Conservation (phyloP, 2,329 filamentous ascomycete genomes). For the Sclerotinia sclerotiorum region DNA sequence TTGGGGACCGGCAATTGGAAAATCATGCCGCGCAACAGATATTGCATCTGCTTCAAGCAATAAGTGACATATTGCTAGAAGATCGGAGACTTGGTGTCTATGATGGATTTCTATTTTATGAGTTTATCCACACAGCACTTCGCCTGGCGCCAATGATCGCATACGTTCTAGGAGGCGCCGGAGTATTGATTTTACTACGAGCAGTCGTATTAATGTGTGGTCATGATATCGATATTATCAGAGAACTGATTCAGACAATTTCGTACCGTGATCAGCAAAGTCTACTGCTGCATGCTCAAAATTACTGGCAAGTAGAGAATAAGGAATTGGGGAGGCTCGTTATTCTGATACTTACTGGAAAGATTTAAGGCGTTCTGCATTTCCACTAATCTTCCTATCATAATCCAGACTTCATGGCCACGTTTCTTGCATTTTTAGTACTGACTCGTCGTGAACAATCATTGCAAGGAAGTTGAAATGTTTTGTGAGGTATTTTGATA, state of each 20-base stretch:
- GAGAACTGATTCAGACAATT: background rate
- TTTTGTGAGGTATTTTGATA: background rate
- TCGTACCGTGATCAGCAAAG: background rate
- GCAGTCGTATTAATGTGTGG: slow-evolving; percentile 20
- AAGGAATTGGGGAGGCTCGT: slow-evolving; percentile 8
- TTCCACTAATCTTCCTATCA: slow-evolving; percentile 1
- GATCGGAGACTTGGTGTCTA: slow-evolving; percentile 6
- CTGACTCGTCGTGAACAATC: background rate
- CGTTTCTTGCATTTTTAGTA: background rate
- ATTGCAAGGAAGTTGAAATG: slow-evolving; percentile 4
- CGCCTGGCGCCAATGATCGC: slow-evolving; percentile 14
- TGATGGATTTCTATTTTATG: background rate
- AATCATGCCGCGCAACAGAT: slow-evolving; percentile 11
- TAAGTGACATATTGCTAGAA: slow-evolving; percentile 16
- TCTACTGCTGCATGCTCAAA: background rate
- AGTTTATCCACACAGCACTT: slow-evolving; percentile 18
- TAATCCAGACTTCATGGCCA: background rate
- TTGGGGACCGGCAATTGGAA: slow-evolving; percentile 6
- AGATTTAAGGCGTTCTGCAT: background rate
- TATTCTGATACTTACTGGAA: slow-evolving; percentile 12
- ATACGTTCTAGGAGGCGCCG: slow-evolving; percentile 4
- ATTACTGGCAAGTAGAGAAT: slow-evolving; percentile 8
- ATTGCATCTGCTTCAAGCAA: slow-evolving; percentile 19
- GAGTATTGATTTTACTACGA: slow-evolving; percentile 19
- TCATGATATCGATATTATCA: slow-evolving; percentile 11